Evolutionary conservation across 2,329 filamentous ascomycete species (phyloP).

Genomic region (Arthroderma sp.): DNA sequence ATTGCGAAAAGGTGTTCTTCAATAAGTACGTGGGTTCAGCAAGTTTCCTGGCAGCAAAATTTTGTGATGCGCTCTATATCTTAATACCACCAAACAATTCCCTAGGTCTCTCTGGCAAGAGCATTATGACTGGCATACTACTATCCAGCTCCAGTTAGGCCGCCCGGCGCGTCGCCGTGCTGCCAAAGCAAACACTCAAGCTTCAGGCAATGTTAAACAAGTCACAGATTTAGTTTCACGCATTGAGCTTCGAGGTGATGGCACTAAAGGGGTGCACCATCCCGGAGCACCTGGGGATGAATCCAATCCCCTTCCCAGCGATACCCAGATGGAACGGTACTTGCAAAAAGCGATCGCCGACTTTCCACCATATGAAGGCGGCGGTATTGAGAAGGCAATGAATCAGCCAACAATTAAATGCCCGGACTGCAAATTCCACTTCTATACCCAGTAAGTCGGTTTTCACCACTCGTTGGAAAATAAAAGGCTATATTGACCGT

Average conservation of each 20-base stretch:
- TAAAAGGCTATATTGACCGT: neutral
- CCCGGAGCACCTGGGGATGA: neutral
- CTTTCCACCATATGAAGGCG: neutral
- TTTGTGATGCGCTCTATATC: neutral
- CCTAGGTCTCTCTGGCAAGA: neutral
- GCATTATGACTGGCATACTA: neutral
- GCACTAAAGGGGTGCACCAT: neutral
- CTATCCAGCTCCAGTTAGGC: neutral
- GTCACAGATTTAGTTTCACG: neutral
- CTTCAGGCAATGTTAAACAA: neutral
- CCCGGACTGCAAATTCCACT: neutral
- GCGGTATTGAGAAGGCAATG: neutral
- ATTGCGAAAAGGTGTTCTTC: neutral
- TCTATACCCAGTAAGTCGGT: neutral
- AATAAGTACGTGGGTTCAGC: neutral
- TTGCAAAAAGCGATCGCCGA: neutral
- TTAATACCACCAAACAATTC: neutral
- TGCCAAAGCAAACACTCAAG: no score
- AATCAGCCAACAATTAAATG: neutral
- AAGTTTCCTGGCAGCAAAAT: neutral
- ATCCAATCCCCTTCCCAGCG: neutral
- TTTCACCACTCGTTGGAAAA: neutral
- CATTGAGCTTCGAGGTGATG: neutral
- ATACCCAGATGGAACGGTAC: neutral
- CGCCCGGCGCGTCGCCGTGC: neutral